phyloP scores from a whole-genome alignment of 2,329 filamentous ascomycete genomes.

The Metarhizium brunneum region DNA sequence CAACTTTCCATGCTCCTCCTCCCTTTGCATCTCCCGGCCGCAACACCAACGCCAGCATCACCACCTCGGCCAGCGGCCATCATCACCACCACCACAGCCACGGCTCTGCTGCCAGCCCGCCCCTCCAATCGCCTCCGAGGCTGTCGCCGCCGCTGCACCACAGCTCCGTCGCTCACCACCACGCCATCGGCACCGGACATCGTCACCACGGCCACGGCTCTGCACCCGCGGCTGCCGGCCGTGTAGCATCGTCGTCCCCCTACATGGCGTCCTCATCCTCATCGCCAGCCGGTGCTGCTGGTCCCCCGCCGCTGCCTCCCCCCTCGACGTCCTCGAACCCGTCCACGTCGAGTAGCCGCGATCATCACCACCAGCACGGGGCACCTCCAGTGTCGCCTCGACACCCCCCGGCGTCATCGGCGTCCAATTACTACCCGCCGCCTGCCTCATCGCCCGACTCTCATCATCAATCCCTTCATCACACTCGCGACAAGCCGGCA shows the following conservation, averaged over 20 bases:
- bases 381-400: constrained; percentile 30
- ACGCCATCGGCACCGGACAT: background rate
- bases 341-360: constrained; percentile 7
- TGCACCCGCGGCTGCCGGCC: background rate
- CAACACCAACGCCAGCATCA: constrained; percentile 17
- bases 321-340: constrained; percentile 14
- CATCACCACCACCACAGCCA: constrained; percentile 16
- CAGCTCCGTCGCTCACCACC: constrained; percentile 3
- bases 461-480: constrained; percentile 14
- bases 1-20: constrained; percentile 20
- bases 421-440: constrained; percentile 10
- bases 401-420: constrained; percentile 27
- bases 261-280: constrained; percentile 28
- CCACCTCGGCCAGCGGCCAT: constrained; percentile 19
- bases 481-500: constrained; percentile 28
- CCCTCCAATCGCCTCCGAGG: constrained; percentile 20
- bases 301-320: constrained; percentile 21
- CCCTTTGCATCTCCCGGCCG: constrained; percentile 21
- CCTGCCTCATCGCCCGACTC: background rate
- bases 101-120: constrained; percentile 19
- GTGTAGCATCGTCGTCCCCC: constrained; percentile 8
- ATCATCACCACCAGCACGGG: constrained; percentile 18
- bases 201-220: constrained; percentile 13
- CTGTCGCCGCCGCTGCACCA: constrained; percentile 8
- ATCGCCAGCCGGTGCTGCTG: constrained; percentile 18